Base-by-base conservation (phyloP, 345 rosid genomes). In the Capsella bursapastoris region DNA sequence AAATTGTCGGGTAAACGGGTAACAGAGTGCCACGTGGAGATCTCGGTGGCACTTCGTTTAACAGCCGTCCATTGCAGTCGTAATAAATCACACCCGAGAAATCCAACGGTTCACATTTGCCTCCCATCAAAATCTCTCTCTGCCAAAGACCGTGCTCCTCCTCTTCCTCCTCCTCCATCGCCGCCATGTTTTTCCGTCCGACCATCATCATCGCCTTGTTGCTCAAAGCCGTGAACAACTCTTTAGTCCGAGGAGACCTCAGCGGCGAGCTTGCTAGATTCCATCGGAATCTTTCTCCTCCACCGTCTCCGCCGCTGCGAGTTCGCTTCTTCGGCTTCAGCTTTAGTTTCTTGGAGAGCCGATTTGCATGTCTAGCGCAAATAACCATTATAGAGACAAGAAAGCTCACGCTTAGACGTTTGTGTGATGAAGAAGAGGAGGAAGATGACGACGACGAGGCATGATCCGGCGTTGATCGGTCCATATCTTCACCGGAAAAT, bases 21-120 rank as follows among this genome's bases (percentile, higher is more conserved):
- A 88, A 34, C 7, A 93, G 93, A 79, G 85, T 89, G 62, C 92
- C 91, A 68, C 97, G 93, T 2, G 97, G 98, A n/a, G 97, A 90
- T 10, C 95, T 84, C 0, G 55, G 60, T 18, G 98, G 97, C 68
- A 79, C 15, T 64, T 90, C 86, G 15, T 81, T 40, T 41, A 92
- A 80, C 66, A 71, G 84, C 81, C 81, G 86, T 68, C 99, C 97
- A 6, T 37, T 35, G 53, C 81, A 71, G 60, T 95, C 98, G 37
- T 95, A 95, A 68, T 90, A 89, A 41, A 95, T 92, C 15, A 71
- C 96, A 8, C 97, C 99, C 0, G 99, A 85, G 84, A 90, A 95
- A 80, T 90, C 88, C 86, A 92, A 81, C 81, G 98, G 99, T 81
- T 95, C 88, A 73, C 97, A 95, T 64, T 89, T 89, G 52, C 87